Base-by-base conservation (phyloP, 108 stramenopile species). In the Cylindrotheca closterium region DNA sequence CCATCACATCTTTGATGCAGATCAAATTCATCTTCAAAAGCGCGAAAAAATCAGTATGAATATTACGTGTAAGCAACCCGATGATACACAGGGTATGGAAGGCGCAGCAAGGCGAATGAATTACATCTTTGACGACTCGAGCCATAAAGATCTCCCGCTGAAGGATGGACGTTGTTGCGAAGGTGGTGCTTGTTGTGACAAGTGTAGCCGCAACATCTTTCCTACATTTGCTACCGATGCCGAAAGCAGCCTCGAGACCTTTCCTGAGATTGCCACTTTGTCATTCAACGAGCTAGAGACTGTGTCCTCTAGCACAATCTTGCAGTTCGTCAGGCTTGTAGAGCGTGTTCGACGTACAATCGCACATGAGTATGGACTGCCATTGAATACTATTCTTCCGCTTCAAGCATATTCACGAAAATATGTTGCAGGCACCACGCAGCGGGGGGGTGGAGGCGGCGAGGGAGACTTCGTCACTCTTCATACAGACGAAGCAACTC, bases 401-500 rank as follows among this genome's bases (percentile, higher is more conserved):
- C 22, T 75, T 17, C 74, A 75, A 34, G 74, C 74, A 17, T 75
- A 75, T 50, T 65, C 67, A 25, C 33, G 74, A 15, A 75, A 75
- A 30, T 75, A 75, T 48, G 74, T 75, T 5, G 74, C 74, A 0
- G 74, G 74, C 0, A 63, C 51, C 18, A 75, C 74, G 48, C 74
- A 75, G 50, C 27, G 62, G 46, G 74, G 74, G 23, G 74, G 74
- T 45, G 74, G 74, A 0, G 74, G 74, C 1, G 66, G 67, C 23
- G 74, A 75, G 29, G 74, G 74, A 24, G 74, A 75, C 29, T 62
- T 58, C 51, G 74, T 75, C 12, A 75, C 62, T 1, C 63, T 75
- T 18, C 74, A 75, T 54, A 70, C 68, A n/a, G 75, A 77, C 64
- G 75, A 77, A 33, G 75, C 68, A 2, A 77, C 75, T 3, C 75